Percentiles rank a stretch among this genome's conserved stretches.
Evolutionary conservation across 108 stramenopile species (phyloP).

Genomic region (Nitzschia palea): DNA sequence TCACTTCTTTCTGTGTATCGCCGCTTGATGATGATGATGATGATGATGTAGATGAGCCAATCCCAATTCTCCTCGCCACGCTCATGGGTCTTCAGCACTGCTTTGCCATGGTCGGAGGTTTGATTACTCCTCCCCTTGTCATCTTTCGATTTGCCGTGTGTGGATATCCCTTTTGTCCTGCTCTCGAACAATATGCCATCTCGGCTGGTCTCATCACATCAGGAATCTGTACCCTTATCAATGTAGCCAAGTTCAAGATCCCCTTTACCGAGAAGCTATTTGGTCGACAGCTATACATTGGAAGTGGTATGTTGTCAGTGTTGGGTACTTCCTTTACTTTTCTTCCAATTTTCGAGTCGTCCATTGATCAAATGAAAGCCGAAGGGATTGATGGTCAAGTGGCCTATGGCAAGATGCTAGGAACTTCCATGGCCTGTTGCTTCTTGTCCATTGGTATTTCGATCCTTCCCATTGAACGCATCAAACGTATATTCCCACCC

Average conservation of each 20-base stretch:
- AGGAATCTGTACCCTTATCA: slow-evolving; percentile 70
- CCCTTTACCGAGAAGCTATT: slow-evolving; percentile 58
- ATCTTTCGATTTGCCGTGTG: slow-evolving; percentile 59
- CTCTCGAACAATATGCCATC: slow-evolving; percentile 67
- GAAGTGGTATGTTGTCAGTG: slow-evolving; percentile 72
- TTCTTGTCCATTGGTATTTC: slow-evolving; percentile 61
- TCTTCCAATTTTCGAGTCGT: slow-evolving; percentile 79
- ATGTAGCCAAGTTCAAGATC: slow-evolving; percentile 53
- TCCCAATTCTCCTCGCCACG: slow-evolving; percentile 51
- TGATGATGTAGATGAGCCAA: slow-evolving; percentile 46
- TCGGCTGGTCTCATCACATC: slow-evolving; percentile 67
- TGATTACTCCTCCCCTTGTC: slow-evolving; percentile 67
- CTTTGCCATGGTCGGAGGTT: slow-evolving; percentile 78
- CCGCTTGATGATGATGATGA: background rate
- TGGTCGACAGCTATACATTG: slow-evolving; percentile 46
- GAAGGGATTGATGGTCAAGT: slow-evolving; percentile 53
- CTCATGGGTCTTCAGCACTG: slow-evolving; percentile 74
- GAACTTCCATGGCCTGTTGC: slow-evolving; percentile 70
- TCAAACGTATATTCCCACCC: slow-evolving; percentile 71
- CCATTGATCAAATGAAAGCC: slow-evolving; percentile 57
- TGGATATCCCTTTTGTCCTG: slow-evolving; percentile 44
- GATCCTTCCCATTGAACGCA: slow-evolving; percentile 41
- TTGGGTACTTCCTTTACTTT: slow-evolving; percentile 85
- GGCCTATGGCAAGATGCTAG: slow-evolving; percentile 80
- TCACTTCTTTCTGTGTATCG: background rate